Conservation (phyloP, 805 yeast species). For the Zygosaccharomyces lentus region DNA sequence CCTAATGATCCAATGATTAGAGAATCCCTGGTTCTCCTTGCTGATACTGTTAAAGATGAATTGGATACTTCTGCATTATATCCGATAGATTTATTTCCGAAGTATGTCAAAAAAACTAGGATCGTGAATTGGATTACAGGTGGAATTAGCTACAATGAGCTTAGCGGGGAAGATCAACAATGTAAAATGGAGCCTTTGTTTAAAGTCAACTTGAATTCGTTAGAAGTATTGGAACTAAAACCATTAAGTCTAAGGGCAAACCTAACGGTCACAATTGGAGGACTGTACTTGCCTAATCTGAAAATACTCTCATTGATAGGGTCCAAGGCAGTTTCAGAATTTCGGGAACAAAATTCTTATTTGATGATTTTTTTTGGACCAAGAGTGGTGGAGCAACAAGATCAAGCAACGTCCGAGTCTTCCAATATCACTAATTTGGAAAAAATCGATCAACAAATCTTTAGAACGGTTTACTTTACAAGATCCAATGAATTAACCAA, state of each 20-base stretch:
- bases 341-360: neutral
- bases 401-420: neutral
- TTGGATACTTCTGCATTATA: slow-evolving; percentile 27
- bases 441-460: slow-evolving; percentile 4
- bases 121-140: slow-evolving; percentile 27
- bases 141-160: neutral
- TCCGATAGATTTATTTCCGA: slow-evolving; percentile 22
- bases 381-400: slow-evolving; percentile 1
- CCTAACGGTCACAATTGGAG: slow-evolving; percentile 19
- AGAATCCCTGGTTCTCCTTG: slow-evolving; percentile 18
- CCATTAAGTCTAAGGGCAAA: slow-evolving; percentile 12
- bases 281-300: slow-evolving; percentile 23
- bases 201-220: slow-evolving; percentile 18
- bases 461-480: slow-evolving; percentile 24
- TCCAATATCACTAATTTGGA: neutral
- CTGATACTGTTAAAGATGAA: slow-evolving; percentile 18
- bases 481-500: slow-evolving; percentile 25
- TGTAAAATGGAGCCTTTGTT: slow-evolving; percentile 18
- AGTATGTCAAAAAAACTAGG: slow-evolving; percentile 18
- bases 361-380: neutral
- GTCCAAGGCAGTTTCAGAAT: slow-evolving; percentile 3
- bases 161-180: neutral
- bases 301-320: neutral
- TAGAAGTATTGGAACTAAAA: slow-evolving; percentile 20
- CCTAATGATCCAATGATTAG: slow-evolving; percentile 12